Conservation (phyloP, 371 early-diverging fungal genomes). For the Mortierella sp. region DNA sequence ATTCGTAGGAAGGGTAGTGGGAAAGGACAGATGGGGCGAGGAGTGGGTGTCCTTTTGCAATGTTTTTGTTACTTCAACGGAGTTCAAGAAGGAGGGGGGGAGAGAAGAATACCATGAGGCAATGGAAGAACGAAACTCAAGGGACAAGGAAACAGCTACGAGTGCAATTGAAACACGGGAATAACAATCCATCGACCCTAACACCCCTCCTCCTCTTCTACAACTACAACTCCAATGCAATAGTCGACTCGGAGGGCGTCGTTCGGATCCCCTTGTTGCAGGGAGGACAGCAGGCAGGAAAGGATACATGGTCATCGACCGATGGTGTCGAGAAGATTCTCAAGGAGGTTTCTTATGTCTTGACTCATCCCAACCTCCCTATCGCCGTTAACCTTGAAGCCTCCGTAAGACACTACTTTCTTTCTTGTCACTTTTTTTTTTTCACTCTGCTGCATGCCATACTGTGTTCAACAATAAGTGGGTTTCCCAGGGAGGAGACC, state of each 20-base stretch:
- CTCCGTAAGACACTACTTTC: conserved; percentile 70
- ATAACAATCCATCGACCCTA: too few species aligned
- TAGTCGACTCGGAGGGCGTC: conserved; percentile 95
- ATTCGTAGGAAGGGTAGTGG: neutral
- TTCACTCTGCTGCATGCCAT: too few species aligned
- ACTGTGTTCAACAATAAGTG: too few species aligned
- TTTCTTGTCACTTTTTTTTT: conserved; percentile 17
- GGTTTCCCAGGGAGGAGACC: neutral
- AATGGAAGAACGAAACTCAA: too few species aligned
- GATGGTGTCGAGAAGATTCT: conserved; percentile 98
- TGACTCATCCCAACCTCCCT: conserved; percentile 97
- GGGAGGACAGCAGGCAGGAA: conserved; percentile 96
- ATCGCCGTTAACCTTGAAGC: conserved; percentile 99
- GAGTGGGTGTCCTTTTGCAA: too few species aligned
- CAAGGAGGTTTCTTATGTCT: conserved; percentile 93
- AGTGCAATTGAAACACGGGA: too few species aligned
- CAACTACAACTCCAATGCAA: neutral
- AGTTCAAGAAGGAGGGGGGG: too few species aligned
- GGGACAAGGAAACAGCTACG: too few species aligned
- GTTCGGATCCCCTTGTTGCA: conserved; percentile 99
- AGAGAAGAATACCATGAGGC: too few species aligned
- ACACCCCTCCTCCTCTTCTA: neutral
- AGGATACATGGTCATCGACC: conserved; percentile 97
- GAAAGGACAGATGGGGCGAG: too few species aligned
- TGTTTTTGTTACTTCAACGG: too few species aligned